Base-by-base conservation (phyloP, 2,329 filamentous ascomycete species). In the Talaromyces amestolkiae region DNA sequence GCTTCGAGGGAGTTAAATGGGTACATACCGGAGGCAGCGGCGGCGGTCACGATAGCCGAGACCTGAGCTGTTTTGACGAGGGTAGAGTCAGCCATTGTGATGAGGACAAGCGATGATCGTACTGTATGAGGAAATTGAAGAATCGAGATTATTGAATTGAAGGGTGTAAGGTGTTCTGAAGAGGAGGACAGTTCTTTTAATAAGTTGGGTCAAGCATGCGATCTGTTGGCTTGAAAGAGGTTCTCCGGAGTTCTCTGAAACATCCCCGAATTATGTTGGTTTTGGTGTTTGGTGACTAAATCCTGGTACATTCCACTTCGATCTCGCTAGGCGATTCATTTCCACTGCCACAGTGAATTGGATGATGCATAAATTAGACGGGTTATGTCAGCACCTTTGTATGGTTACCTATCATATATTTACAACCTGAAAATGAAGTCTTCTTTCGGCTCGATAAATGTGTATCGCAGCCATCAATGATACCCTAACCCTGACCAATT, bases 1-100 rank as follows among this genome's bases (percentile, higher is more conserved):
- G 13, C 9, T 17, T 59, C n/a, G 11, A 39, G 39, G 33, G 37
- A 7, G 6, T 31, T 17, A 35, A 43, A 60, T 3, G 17, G 31
- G 11, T 13, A 63, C 60, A 60, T 58, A 68, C 67, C 67, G 3
- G 67, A 68, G 17, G 62, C 63, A 56, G 56, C 58, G 15, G 67
- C 67, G 9, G 65, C 65, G 3, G 37, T 33, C 15, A 68, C 5
- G 33, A 64, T 67, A 53, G 65, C 67, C 15, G 65, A 63, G 19
- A 61, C 58, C 33, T 68, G 67, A 10, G 65, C 61, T 19, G 54
- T 45, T 35, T 65, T 67, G 31, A 65, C 43, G 31, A 61, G 47
- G 7, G 39, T 63, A 19, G 65, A 64, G 24, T 68, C 65, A 9
- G 65, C 54, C 67, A 66, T 66, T 45, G 49, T 47, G 61, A 33